phyloP scores from a whole-genome alignment of 306 rosid genomes.

The Cicer judaicum region DNA sequence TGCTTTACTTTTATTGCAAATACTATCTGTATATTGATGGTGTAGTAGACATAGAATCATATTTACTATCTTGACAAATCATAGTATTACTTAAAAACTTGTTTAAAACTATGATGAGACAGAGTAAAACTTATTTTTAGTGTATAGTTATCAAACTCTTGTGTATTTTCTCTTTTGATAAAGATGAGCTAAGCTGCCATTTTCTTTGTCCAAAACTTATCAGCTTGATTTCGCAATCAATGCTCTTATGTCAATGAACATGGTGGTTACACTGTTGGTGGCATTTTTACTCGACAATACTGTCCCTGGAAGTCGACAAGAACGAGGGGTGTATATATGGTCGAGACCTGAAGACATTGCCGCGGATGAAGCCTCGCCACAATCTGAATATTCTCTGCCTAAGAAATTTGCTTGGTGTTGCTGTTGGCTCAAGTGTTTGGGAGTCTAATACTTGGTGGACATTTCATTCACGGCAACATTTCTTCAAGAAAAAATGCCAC shows the following conservation, averaged over 20 bases:
- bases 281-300: conserved; percentile 85
- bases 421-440: conserved; percentile 61
- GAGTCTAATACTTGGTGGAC: conserved; percentile 45
- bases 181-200: conserved; percentile 45
- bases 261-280: conserved; percentile 85
- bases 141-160: neutral
- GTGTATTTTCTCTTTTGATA: neutral
- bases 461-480: neutral
- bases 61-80: neutral
- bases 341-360: conserved; percentile 62
- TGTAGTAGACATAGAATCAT: neutral
- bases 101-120: neutral
- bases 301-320: conserved; percentile 80
- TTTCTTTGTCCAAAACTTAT: conserved; percentile 39
- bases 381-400: conserved; percentile 75
- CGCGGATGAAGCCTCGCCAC: conserved; percentile 64
- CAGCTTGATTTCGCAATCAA: conserved; percentile 91
- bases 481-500: conserved; percentile 22
- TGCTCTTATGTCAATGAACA: conserved; percentile 85
- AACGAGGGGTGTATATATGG: conserved; percentile 86
- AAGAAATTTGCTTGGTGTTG: conserved; percentile 53
- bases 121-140: neutral
- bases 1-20: conserved; percentile 5
- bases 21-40: too few relatives aligned
- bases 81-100: neutral